Percentiles rank a stretch among this genome's conserved stretches.
These are phyloP conservation scores for Eudorina sp. DNA, from an alignment of 139 green algal genomes.

Conservation along the genomic window DNA sequence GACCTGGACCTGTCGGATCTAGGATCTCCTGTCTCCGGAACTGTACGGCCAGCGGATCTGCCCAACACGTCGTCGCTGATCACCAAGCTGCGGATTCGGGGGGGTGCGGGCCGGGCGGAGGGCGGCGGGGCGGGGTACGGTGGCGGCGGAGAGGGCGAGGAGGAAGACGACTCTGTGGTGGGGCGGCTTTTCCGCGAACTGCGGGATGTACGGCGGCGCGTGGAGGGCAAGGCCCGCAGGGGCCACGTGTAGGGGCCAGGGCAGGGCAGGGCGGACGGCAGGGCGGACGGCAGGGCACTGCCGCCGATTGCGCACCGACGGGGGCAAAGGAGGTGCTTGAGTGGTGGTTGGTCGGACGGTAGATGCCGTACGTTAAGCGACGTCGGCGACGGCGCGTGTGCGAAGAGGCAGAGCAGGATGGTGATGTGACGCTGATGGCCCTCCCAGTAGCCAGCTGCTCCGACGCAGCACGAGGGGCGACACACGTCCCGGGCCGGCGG, in stretches of 20 bases:
- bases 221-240: neutral
- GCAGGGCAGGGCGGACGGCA: neutral
- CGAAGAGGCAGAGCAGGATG: too few species aligned
- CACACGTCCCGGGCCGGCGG: too few species aligned
- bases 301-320: neutral
- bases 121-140: neutral
- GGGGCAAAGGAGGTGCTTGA: neutral
- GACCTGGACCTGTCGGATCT: too few species aligned
- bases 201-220: neutral
- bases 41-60: neutral
- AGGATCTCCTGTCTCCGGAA: too few species aligned
- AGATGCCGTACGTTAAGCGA: too few species aligned
- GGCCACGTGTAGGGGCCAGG: neutral
- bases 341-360: neutral
- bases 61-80: neutral
- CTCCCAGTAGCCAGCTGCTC: too few species aligned
- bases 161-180: neutral
- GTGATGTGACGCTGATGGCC: too few species aligned
- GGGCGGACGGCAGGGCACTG: neutral
- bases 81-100: neutral
- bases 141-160: neutral
- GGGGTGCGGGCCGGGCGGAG: neutral
- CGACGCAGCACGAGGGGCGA: too few species aligned
- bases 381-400: too few species aligned
- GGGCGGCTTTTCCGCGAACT: conserved; percentile 9